A percentile compares a stretch with the other conserved stretches of the same genome.
Evolutionary conservation across 2,329 filamentous ascomycete genomes (phyloP).

Genomic region (Curvularia sp.): DNA sequence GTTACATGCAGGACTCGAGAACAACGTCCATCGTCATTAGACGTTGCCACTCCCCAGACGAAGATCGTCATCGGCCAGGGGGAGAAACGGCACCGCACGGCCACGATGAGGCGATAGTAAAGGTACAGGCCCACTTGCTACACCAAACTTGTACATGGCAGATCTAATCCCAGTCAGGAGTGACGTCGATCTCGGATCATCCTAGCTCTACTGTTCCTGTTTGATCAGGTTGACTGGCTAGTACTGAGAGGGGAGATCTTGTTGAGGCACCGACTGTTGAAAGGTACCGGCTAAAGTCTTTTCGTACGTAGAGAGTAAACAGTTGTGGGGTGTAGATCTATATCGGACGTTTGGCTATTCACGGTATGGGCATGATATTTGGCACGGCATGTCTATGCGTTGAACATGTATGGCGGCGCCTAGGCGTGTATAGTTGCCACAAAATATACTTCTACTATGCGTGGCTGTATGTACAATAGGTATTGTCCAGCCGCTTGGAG

Average conservation of each 20-base stretch:
- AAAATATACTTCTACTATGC: constrained; percentile 10
- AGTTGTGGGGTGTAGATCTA: constrained; percentile 32
- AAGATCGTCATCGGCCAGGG: constrained; percentile 38
- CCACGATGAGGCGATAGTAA: constrained; percentile 21
- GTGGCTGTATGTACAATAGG: constrained; percentile 5
- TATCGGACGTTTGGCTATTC: constrained; percentile 31
- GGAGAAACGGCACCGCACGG: constrained; percentile 16
- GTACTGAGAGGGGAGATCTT: constrained; percentile 18
- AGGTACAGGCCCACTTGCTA: constrained; percentile 28
- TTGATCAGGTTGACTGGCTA: constrained; percentile 28
- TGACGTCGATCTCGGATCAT: constrained; percentile 42
- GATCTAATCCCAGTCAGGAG: constrained; percentile 15
- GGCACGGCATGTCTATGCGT: constrained; percentile 8
- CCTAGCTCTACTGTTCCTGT: constrained; percentile 32
- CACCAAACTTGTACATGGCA: constrained; percentile 19
- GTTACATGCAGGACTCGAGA: constrained; percentile 4
- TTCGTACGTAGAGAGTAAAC: constrained; percentile 8
- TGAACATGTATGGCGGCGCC: constrained; percentile 18
- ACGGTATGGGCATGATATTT: constrained; percentile 30
- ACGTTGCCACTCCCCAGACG: neutral
- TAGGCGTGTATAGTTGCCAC: constrained; percentile 15
- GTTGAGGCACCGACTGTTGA: constrained; percentile 35
- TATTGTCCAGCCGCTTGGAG: constrained; percentile 11
- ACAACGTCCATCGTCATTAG: constrained; percentile 15
- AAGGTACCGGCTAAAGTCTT: constrained; percentile 31